Conservation (phyloP, 306 rosid genomes). For the Alnus glutinosa region DNA sequence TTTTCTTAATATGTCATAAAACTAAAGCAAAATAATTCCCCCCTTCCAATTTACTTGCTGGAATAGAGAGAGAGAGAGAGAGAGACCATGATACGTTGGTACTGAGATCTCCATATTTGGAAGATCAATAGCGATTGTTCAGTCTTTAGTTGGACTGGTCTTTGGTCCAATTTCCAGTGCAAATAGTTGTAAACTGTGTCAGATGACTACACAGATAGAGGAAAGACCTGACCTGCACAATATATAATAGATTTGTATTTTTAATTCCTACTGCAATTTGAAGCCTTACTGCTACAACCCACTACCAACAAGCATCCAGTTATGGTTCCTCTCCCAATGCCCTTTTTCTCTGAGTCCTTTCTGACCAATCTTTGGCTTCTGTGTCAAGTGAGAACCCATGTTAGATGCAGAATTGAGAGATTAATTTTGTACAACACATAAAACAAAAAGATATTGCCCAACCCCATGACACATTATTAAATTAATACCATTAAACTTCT, state of each 20-base stretch:
- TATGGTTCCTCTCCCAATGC: slow-evolving; percentile 23
- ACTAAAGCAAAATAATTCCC: no score
- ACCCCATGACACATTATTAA: slow-evolving; percentile 19
- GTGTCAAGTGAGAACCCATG: slow-evolving; percentile 23
- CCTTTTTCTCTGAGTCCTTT: slow-evolving; percentile 17
- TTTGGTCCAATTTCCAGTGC: slow-evolving; percentile 48
- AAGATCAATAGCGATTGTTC: not conserved
- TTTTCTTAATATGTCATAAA: not conserved
- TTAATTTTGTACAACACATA: slow-evolving; percentile 34
- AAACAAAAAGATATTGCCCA: slow-evolving; percentile 51
- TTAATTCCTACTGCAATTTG: not conserved
- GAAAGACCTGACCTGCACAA: slow-evolving; percentile 11
- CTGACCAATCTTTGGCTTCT: slow-evolving; percentile 37
- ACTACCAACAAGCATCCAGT: slow-evolving; percentile 13
- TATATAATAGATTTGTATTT: not conserved
- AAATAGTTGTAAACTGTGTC: slow-evolving; percentile 39
- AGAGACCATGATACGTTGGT: not conserved
- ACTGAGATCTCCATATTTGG: not conserved
- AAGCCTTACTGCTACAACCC: slow-evolving; percentile 2
- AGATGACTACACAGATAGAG: slow-evolving; percentile 5
- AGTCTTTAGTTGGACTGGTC: slow-evolving; percentile 44
- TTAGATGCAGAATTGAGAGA: slow-evolving; percentile 17
- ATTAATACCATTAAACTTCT: slow-evolving; percentile 25
- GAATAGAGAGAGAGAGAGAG: not conserved
- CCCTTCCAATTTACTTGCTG: not conserved